phyloP scores from a whole-genome alignment of 306 rosid species.

The Cotoneaster glaucophyllus region DNA sequence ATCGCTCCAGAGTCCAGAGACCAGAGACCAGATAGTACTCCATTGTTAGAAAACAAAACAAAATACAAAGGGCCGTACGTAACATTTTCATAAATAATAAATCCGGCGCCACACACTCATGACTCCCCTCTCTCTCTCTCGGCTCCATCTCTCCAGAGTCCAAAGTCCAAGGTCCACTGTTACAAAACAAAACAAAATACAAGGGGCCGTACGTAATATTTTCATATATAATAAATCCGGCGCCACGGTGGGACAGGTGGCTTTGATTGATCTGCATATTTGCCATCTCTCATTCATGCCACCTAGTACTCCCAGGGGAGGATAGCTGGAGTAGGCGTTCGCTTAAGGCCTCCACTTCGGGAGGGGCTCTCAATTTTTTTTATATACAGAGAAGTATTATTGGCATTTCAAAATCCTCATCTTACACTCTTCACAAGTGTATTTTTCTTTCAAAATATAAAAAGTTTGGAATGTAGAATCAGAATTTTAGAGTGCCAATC shows the following conservation, averaged over 20 bases:
- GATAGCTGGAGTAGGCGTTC: no score
- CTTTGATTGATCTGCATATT: background rate
- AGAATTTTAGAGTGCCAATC: no score
- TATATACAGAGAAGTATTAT: no score
- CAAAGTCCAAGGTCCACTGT: background rate
- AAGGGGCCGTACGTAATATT: background rate
- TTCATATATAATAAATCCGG: background rate
- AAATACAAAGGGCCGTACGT: background rate
- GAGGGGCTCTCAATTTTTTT: no score
- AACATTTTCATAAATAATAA: background rate
- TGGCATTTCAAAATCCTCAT: no score
- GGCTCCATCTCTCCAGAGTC: background rate
- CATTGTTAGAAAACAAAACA: background rate
- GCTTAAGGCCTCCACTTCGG: no score
- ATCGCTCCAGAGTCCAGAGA: background rate
- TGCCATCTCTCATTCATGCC: background rate
- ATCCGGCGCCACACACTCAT: constrained; percentile 1
- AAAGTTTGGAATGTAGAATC: no score
- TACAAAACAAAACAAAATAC: background rate
- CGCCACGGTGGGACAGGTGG: background rate
- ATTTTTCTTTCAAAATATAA: no score
- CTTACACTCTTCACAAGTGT: no score
- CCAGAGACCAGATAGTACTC: background rate
- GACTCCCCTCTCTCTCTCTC: background rate
- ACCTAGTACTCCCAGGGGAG: background rate